Percentiles rank a stretch among this genome's conserved stretches.
Conservation (phyloP, 768 basidiomycete species). For the Gloeophyllum trabeum region DNA sequence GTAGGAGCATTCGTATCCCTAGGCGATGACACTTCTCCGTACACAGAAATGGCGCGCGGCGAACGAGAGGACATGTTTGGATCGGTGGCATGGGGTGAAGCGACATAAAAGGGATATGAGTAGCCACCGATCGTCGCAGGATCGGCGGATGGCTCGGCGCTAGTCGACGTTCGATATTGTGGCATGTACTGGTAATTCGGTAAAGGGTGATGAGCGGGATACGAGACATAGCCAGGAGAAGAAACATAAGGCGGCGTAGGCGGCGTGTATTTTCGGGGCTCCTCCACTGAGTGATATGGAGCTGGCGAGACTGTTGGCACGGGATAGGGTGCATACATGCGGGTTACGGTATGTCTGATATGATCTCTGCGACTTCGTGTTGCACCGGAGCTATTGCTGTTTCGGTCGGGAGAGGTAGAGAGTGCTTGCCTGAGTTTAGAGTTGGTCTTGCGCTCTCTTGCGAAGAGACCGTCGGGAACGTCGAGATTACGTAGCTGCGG, state of each 20-base stretch:
- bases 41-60: too few relatives aligned
- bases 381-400: not conserved
- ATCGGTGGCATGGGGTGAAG: too few relatives aligned
- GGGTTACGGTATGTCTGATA: not conserved
- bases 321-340: not conserved
- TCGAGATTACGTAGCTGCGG: slow-evolving; percentile 41
- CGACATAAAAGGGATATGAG: too few relatives aligned
- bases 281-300: not conserved
- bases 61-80: too few relatives aligned
- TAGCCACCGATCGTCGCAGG: too few relatives aligned
- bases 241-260: not conserved
- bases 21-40: too few relatives aligned
- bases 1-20: too few relatives aligned
- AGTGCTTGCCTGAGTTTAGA: slow-evolving; percentile 31
- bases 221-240: not conserved
- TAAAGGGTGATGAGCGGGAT: not conserved
- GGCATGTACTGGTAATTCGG: not conserved
- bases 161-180: too few relatives aligned
- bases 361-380: not conserved
- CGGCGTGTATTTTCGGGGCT: not conserved
- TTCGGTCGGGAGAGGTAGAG: too few relatives aligned
- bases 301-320: not conserved
- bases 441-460: slow-evolving; percentile 54
- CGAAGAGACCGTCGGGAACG: slow-evolving; percentile 60
- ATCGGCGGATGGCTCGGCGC: too few relatives aligned